A percentile compares a stretch with the other conserved stretches of the same genome.
phyloP scores from a whole-genome alignment of 768 basidiomycete species.

The Phanerodontia chrysosporium region DNA sequence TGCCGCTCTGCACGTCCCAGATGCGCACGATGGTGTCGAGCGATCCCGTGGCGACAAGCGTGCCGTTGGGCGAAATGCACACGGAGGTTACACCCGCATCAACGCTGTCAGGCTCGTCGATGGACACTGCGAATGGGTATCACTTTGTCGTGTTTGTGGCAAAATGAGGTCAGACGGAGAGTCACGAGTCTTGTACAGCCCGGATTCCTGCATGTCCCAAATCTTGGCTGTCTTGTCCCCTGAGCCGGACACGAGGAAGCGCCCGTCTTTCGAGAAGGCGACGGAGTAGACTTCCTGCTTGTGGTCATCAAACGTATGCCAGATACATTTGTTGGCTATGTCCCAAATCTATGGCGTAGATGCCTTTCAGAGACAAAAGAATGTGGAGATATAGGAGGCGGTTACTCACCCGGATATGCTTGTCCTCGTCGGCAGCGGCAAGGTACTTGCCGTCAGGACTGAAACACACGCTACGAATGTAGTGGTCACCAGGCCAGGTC shows the following conservation, averaged over 20 bases:
- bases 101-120: constrained; percentile 44
- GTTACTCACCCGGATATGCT: constrained; percentile 73
- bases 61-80: constrained; percentile 55
- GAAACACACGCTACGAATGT: constrained; percentile 84
- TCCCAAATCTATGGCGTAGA: constrained; percentile 77
- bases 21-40: constrained; percentile 65
- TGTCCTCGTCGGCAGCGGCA: constrained; percentile 87
- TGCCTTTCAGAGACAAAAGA: background rate
- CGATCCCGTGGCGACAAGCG: constrained; percentile 54
- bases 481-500: constrained; percentile 74
- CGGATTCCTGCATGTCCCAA: constrained; percentile 51
- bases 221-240: constrained; percentile 67
- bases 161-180: constrained; percentile 2
- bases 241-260: constrained; percentile 84
- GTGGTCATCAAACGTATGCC: constrained; percentile 82
- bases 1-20: constrained; percentile 62
- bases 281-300: constrained; percentile 92
- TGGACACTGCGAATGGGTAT: constrained; percentile 28
- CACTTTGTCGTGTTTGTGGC: background rate
- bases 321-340: constrained; percentile 73
- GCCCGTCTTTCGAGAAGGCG: constrained; percentile 85
- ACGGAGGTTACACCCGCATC: constrained; percentile 63
- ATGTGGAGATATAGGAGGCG: background rate
- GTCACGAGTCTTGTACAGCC: constrained; percentile 20
- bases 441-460: constrained; percentile 67